Percentiles rank a stretch among this genome's conserved stretches.
Evolutionary conservation across 345 rosid genomes (phyloP).

Genomic region (Brassica cretica): DNA sequence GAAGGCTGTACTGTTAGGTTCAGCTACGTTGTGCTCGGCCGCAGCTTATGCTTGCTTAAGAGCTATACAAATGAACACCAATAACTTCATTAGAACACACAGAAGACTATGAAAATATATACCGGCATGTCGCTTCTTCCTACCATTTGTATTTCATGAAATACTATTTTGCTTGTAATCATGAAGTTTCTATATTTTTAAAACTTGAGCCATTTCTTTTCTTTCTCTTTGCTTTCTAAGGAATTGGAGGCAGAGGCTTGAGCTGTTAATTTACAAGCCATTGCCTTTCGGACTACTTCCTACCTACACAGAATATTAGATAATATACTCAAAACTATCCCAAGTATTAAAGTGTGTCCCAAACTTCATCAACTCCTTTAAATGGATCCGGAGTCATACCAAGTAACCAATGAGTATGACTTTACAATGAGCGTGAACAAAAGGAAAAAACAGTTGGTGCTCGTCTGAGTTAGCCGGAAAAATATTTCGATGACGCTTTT

Average conservation of each 20-base stretch:
- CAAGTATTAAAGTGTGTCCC: too few species aligned
- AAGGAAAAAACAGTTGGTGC: too few species aligned
- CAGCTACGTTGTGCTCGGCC: constrained; percentile 58
- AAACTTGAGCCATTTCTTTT: background rate
- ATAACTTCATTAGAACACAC: constrained; percentile 86
- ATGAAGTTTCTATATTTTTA: background rate
- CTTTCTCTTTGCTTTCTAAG: background rate
- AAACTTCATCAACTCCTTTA: too few species aligned
- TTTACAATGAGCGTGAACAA: too few species aligned
- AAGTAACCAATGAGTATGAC: too few species aligned
- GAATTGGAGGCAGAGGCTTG: background rate
- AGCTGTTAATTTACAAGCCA: background rate
- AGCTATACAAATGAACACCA: constrained; percentile 71
- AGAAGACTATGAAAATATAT: constrained; percentile 58
- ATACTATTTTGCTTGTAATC: background rate
- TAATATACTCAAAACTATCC: too few species aligned
- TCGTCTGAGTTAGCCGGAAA: too few species aligned
- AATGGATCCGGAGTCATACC: too few species aligned
- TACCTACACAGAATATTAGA: too few species aligned
- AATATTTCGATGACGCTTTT: too few species aligned
- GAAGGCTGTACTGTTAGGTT: constrained; percentile 61
- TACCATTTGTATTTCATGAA: background rate
- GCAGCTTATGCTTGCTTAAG: constrained; percentile 65
- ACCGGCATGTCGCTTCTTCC: background rate
- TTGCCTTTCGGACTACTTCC: background rate